Base-by-base conservation (phyloP, 306 rosid species). In the Alnus rubra region DNA sequence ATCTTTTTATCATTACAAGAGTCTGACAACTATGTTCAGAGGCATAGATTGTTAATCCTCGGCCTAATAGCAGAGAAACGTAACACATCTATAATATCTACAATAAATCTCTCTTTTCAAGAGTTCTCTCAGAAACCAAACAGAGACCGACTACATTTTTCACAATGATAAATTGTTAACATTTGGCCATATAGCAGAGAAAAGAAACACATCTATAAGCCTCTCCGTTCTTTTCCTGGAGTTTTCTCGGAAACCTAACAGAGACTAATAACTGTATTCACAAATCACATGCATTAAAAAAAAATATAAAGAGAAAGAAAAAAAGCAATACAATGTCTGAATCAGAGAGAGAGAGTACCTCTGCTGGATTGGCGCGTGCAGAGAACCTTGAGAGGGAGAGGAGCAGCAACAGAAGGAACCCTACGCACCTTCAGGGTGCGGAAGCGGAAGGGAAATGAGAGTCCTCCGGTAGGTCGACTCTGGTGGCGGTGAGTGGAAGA, bases 361-460 rank as follows among this genome's bases (percentile, higher is more conserved):
- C 35, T 82, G 44, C 35, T 82, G 44, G 84, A 62, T 47, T 89
- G 72, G 54, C 80, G 87, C 48, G 37, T 19, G 78, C 88, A 83
- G 70, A 79, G 85, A 78, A 84, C 69, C 81, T 81, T 75, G 85
- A 86, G 69, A 12, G 63, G 63, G 58, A 56, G 84, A 75, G 11
- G 81, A 30, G 78, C 78, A 80, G 67, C 71, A 14, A 75, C 76
- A 77, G 63, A 76, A 71, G 75, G 88, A 81, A 77, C 78, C 82
- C 51, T 72, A 39, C 82, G 76, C 51, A 50, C 54, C 23, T 70
- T 64, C 18, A 76, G 11, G 84, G 80, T 50, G 14, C 45, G 86
- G 13, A 76, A 76, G 50, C 62, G 75, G 84, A 64, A 53, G 13
- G 90, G 87, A 48, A 89, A 82, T 19, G 93, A 79, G 53, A 74